Conservation (phyloP, 257 asterid species). For the Solanum megistacrolobum region DNA sequence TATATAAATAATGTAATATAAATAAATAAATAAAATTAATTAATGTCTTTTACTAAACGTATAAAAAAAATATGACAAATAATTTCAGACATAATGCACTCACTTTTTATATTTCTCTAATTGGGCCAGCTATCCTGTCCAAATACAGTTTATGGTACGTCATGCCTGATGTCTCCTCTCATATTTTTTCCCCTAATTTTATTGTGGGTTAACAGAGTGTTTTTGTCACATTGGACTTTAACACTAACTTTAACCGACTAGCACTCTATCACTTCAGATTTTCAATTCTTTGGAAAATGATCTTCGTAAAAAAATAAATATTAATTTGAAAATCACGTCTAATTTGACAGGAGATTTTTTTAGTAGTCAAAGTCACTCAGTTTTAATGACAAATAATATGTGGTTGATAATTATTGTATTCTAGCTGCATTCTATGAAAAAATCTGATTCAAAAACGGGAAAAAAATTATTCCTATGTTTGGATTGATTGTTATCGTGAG, state of each 20-base stretch:
- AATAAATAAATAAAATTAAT: too few species aligned
- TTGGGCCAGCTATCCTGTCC: background rate
- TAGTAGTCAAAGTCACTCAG: background rate
- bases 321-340: background rate
- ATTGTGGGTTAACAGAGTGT: background rate
- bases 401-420: background rate
- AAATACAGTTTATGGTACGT: background rate
- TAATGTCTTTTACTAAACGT: too few species aligned
- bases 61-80: too few species aligned
- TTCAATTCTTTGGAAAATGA: background rate
- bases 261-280: background rate
- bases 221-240: background rate
- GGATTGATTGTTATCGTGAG: background rate
- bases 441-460: background rate
- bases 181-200: background rate
- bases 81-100: too few species aligned
- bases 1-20: too few species aligned
- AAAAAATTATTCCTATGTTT: background rate
- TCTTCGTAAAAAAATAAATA: background rate
- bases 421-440: background rate
- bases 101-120: background rate
- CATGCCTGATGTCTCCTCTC: background rate
- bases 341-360: background rate
- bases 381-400: background rate
- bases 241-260: background rate